Conservation (phyloP, 2,329 filamentous ascomycete genomes). For the Tolypocladium pustulatum region DNA sequence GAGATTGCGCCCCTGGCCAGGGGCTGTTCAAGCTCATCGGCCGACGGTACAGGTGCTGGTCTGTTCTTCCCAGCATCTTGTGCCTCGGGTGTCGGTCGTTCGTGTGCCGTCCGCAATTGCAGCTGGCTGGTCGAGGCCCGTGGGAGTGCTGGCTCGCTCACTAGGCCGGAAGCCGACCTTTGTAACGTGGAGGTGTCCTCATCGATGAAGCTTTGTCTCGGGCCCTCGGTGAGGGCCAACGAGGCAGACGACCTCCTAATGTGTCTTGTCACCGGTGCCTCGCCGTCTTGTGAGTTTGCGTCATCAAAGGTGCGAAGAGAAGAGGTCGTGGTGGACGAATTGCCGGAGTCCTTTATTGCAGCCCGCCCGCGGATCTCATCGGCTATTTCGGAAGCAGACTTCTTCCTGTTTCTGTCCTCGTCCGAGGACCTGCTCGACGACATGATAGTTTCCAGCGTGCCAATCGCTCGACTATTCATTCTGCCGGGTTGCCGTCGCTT, state of each 20-base stretch:
- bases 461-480: constrained; percentile 44
- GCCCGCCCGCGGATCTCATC: constrained; percentile 42
- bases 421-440: constrained; percentile 54
- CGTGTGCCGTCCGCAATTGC: constrained; percentile 29
- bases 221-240: constrained; percentile 26
- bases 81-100: constrained; percentile 13
- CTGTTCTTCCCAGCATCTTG: constrained; percentile 6
- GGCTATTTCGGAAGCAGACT: constrained; percentile 44
- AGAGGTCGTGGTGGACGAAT: constrained; percentile 19
- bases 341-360: constrained; percentile 23
- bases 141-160: constrained; percentile 46
- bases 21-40: constrained; percentile 7
- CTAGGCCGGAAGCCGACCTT: constrained; percentile 29
- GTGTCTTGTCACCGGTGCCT: constrained; percentile 8
- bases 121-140: constrained; percentile 44
- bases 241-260: constrained; percentile 19
- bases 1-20: background rate
- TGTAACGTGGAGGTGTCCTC: constrained; percentile 19
- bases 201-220: constrained; percentile 18
- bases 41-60: background rate
- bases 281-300: constrained; percentile 10
- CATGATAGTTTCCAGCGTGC: constrained; percentile 57
- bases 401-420: constrained; percentile 50
- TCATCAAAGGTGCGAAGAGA: constrained; percentile 17
- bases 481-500: constrained; percentile 30